Evolutionary conservation across 73 alveolate genomes (phyloP), one percentile per base, ranked within the genome.

Genomic region (Paramecium bursaria): DNA sequence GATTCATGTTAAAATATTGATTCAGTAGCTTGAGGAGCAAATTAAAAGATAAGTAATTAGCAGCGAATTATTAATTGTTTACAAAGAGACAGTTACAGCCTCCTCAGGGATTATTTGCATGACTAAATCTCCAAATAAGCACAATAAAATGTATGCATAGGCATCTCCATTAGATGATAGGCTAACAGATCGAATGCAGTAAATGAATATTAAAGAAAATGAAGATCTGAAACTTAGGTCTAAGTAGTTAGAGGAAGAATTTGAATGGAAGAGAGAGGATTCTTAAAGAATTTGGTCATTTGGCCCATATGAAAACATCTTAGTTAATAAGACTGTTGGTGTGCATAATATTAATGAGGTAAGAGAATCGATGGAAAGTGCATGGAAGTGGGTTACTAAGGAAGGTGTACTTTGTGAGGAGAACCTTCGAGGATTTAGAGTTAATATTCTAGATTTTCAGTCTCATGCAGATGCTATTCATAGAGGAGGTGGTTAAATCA

Each of bases 401-500:
- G 99, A 96, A 85, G 99, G 98, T 15, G 96, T 90, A 75, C 86
- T 97, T 90, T 92, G 98, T 50, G 99, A 97, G 75, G 99, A 97
- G 91, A 91, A 87, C 95, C 85, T 94, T 97, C 93, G 99, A 94
- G 99, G 99, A 86, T 91, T 97, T 76, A 95, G 98, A 88, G 91
- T 97, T 94, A 96, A 96, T 94, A 86, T 97, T 46, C 74, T 79
- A 52, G 98, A 96, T 87, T 86, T 76, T 67, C 95, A 92, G 80
- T 90, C 94, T 57, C 99, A 96, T 86, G 95, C 97, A 53, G 99
- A 96, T 86, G 98, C 98, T 42, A 95, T 95, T 79, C 99, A 96
- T 93, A 93, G 99, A 93, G 99, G 99, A 73, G 99, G 98, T 39
- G 99, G 99, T 42, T 98, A 97, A 94, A 94, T 97, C 90, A 95